Percentiles rank a stretch among this genome's conserved stretches.
Evolutionary conservation across 2,329 filamentous ascomycete species (phyloP).

Genomic region (Sporothrix protearum): DNA sequence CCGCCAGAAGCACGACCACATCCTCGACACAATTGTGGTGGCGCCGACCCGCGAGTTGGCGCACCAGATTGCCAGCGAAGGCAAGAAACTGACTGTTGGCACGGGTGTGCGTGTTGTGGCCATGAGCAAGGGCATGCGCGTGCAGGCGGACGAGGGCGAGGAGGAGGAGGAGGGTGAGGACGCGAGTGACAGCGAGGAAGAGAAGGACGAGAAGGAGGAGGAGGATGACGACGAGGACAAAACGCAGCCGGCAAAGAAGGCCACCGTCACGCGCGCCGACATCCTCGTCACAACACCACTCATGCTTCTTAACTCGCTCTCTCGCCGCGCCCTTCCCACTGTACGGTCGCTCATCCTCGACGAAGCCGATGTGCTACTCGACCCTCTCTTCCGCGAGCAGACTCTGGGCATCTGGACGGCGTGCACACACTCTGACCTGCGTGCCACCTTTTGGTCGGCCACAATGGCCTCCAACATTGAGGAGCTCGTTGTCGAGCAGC

Average conservation of each 20-base stretch:
- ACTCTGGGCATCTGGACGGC: slow-evolving; percentile 80
- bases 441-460: slow-evolving; percentile 86
- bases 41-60: slow-evolving; percentile 77
- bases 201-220: slow-evolving; percentile 37
- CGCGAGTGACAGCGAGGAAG: slow-evolving; percentile 19
- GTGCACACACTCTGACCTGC: slow-evolving; percentile 66
- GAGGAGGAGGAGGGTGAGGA: slow-evolving; percentile 41
- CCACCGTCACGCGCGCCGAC: slow-evolving; percentile 62
- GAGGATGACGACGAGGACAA: slow-evolving; percentile 21
- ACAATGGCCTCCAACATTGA: slow-evolving; percentile 96
- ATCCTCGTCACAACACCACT: slow-evolving; percentile 79
- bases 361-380: slow-evolving; percentile 91
- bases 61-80: slow-evolving; percentile 79
- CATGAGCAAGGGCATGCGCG: slow-evolving; percentile 80
- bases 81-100: slow-evolving; percentile 66
- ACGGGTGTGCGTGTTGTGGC: slow-evolving; percentile 75
- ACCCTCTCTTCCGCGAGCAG: slow-evolving; percentile 85
- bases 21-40: slow-evolving; percentile 65
- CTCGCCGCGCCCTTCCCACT: slow-evolving; percentile 50
- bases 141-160: slow-evolving; percentile 42
- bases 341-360: slow-evolving; percentile 78
- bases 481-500: slow-evolving; percentile 65
- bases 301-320: slow-evolving; percentile 69
- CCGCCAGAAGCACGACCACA: slow-evolving; percentile 41
- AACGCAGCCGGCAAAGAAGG: background rate